Evolutionary conservation across 345 rosid genomes (phyloP).

Genomic region (sweet orange (Citrus sinensis)): DNA sequence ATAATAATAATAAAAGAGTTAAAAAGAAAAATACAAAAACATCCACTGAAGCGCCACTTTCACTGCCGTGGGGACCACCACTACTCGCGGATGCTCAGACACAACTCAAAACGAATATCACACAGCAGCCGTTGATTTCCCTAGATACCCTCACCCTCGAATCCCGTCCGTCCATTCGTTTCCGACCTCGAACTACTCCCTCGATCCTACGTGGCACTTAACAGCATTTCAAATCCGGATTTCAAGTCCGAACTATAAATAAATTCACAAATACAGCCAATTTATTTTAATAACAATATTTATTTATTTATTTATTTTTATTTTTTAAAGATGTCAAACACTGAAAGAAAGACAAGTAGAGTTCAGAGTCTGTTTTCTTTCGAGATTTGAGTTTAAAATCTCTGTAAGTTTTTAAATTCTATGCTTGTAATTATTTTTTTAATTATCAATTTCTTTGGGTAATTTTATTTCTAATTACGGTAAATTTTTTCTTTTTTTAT

Average conservation of each 20-base stretch:
- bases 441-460: background rate
- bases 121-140: constrained; percentile 15
- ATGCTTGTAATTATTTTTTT: background rate
- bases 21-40: background rate
- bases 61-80: background rate
- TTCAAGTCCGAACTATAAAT: constrained; percentile 50
- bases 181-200: constrained; percentile 5
- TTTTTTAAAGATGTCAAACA: constrained; percentile 15
- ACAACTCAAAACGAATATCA: constrained; percentile 11
- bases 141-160: background rate
- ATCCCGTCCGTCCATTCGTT: constrained; percentile 43
- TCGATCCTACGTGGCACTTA: constrained; percentile 50
- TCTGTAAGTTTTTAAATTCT: constrained; percentile 4
- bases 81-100: constrained; percentile 5
- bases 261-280: background rate
- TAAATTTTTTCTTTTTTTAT: background rate
- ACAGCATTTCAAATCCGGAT: constrained; percentile 62
- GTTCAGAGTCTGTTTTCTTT: background rate
- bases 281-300: too few relatives aligned
- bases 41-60: background rate
- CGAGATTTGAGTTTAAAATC: constrained; percentile 10
- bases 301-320: too few relatives aligned
- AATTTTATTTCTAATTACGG: constrained; percentile 4
- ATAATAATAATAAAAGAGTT: too few relatives aligned
- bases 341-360: constrained; percentile 22